Evolutionary conservation across 345 rosid genomes (phyloP), one percentile per base, ranked within the genome.

Genomic region (Corchorus olitorius): DNA sequence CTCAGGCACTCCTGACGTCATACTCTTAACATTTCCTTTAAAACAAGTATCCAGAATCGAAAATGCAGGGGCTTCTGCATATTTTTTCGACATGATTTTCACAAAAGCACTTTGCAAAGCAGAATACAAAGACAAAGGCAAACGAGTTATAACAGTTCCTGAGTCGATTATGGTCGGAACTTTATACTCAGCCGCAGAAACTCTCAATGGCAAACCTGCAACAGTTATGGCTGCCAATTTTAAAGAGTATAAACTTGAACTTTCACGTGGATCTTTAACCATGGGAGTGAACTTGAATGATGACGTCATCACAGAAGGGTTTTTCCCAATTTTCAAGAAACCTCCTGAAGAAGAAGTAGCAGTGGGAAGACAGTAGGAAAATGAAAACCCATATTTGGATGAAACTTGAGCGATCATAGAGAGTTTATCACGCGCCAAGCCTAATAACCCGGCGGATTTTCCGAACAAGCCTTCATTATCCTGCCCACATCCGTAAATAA

Each of bases 401-500:
- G 65, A 61, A 45, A 84, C 71, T 56, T 84, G 91, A 16, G 72
- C 73, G 43, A 69, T 8, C 85, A 86, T 56, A n/a, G 91, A 88
- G 39, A 88, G 79, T 50, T 78, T 76, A 69, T 84, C 77, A 5
- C 85, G 84, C 7, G 85, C 84, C 27, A 88, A 77, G 13, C 91
- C 91, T 35, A 86, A 5, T 0, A 88, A 73, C 0, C 91, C 91
- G 0, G 87, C 85, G 3, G 87, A 72, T 68, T 61, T 79, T 22
- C 89, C 91, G 4, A 86, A 88, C 66, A 82, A 53, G 8, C 87
- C 89, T 68, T 74, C 75, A 5, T 86, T 88, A 58, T 86, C 83
- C 79, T 86, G 83, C 11, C 89, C 91, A 37, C 91, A 88, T n/a
- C 91, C 91, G 46, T 70, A 88, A 0, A 83, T 58, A 65, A 88